Evolutionary conservation across 345 rosid species (phyloP).

Genomic region (Erucastrum elatum): DNA sequence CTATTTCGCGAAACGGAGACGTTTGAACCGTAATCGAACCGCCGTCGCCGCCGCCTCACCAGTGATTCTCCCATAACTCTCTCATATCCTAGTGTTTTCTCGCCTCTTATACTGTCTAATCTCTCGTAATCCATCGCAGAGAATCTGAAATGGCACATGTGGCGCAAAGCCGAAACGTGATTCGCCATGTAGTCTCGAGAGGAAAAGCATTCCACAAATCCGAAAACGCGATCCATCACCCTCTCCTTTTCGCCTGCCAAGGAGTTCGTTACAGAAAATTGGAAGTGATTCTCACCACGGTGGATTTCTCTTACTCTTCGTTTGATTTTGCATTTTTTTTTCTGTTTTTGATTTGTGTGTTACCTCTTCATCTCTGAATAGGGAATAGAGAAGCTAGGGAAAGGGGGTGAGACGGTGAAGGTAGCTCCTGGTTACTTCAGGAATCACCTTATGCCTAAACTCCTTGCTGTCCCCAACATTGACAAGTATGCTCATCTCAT

Average conservation of each 20-base stretch:
- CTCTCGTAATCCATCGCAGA: not conserved
- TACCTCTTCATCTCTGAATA: slow-evolving; percentile 26
- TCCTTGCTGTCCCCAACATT: slow-evolving; percentile 90
- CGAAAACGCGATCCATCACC: slow-evolving; percentile 53
- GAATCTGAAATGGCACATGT: slow-evolving; percentile 28
- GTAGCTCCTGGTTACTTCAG: slow-evolving; percentile 95
- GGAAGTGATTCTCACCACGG: slow-evolving; percentile 92
- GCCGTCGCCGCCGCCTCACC: slow-evolving; percentile 18
- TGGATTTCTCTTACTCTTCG: slow-evolving; percentile 26
- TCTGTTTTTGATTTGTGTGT: slow-evolving; percentile 1
- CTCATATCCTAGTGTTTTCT: not conserved
- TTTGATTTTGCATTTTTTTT: not conserved
- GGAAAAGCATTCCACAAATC: slow-evolving; percentile 36
- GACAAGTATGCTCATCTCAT: slow-evolving; percentile 88
- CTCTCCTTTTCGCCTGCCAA: slow-evolving; percentile 70
- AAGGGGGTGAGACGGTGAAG: slow-evolving; percentile 85
- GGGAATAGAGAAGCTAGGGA: slow-evolving; percentile 94
- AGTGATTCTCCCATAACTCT: not conserved
- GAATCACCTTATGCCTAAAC: slow-evolving; percentile 90
- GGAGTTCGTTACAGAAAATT: slow-evolving; percentile 78
- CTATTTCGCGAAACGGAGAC: slow-evolving; percentile 7
- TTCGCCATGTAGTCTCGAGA: slow-evolving; percentile 30
- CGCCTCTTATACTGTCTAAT: not conserved
- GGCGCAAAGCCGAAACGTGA: slow-evolving; percentile 35
- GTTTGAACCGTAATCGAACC: slow-evolving; percentile 1